These are phyloP conservation scores for Didymella segeticola DNA, from an alignment of 2,329 filamentous ascomycete genomes.

Conservation along the genomic window DNA sequence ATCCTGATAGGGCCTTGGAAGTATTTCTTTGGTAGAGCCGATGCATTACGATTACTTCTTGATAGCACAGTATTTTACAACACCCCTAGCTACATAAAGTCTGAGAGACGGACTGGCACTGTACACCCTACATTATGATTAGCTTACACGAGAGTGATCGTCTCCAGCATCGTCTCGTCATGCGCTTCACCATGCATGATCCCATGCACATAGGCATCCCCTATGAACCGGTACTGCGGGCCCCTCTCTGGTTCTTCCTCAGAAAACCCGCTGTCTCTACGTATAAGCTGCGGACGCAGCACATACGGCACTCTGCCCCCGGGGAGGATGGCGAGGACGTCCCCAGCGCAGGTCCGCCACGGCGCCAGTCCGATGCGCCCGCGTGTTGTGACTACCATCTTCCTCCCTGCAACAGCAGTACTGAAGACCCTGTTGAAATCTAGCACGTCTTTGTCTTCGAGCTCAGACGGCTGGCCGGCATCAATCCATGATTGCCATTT, in stretches of 20 bases:
- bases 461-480: neutral
- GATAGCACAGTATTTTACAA: too few relatives aligned
- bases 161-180: neutral
- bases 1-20: too few relatives aligned
- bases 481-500: slow-evolving; percentile 1
- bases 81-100: too few relatives aligned
- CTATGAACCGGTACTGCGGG: neutral
- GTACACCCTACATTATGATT: too few relatives aligned
- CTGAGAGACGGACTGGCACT: too few relatives aligned
- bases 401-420: neutral
- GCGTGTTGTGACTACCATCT: neutral
- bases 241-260: neutral
- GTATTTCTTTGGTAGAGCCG: too few relatives aligned
- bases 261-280: neutral
- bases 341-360: neutral
- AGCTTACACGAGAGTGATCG: neutral
- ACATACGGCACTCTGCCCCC: slow-evolving; percentile 5
- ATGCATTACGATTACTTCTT: too few relatives aligned
- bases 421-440: neutral
- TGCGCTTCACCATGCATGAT: neutral
- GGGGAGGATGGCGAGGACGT: neutral
- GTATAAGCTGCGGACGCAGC: neutral
- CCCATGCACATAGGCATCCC: neutral
- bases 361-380: neutral
- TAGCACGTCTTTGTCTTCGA: neutral